Conservation (phyloP, 1,139 yeast genomes). For the Pichia cactophila region DNA sequence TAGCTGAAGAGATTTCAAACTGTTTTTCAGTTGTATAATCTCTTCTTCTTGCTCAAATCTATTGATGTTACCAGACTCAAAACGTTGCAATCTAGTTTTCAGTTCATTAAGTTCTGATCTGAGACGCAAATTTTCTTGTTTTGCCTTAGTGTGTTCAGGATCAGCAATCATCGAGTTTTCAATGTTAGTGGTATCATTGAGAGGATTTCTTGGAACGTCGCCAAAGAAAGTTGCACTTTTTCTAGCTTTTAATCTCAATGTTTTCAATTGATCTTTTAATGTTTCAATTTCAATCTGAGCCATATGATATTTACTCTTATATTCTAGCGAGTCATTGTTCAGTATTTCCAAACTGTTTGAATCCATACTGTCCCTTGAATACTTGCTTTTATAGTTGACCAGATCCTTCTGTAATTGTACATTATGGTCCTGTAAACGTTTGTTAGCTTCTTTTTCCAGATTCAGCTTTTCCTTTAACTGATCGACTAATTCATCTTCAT, state of each 20-base stretch:
- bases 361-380: slow-evolving; percentile 19
- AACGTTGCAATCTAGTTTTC: slow-evolving; percentile 26
- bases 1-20: slow-evolving; percentile 44
- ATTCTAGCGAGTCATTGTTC: slow-evolving; percentile 19
- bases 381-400: slow-evolving; percentile 23
- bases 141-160: slow-evolving; percentile 16
- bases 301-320: slow-evolving; percentile 24
- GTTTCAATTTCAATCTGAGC: slow-evolving; percentile 22
- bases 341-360: slow-evolving; percentile 1
- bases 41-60: slow-evolving; percentile 30
- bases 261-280: slow-evolving; percentile 20
- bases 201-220: background rate
- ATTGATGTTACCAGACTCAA: slow-evolving; percentile 22
- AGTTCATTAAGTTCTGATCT: slow-evolving; percentile 28
- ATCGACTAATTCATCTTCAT: slow-evolving; percentile 15
- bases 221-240: background rate
- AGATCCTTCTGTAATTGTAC: slow-evolving; percentile 28
- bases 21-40: slow-evolving; percentile 37
- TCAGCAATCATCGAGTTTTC: slow-evolving; percentile 4
- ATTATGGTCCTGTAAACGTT: slow-evolving; percentile 25
- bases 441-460: slow-evolving; percentile 29
- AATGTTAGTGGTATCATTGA: slow-evolving; percentile 3
- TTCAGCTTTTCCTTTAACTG: slow-evolving; percentile 22
- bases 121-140: slow-evolving; percentile 31
- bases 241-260: slow-evolving; percentile 1